Base-by-base conservation (phyloP, 768 basidiomycete species). In the Lentinula sp. region DNA sequence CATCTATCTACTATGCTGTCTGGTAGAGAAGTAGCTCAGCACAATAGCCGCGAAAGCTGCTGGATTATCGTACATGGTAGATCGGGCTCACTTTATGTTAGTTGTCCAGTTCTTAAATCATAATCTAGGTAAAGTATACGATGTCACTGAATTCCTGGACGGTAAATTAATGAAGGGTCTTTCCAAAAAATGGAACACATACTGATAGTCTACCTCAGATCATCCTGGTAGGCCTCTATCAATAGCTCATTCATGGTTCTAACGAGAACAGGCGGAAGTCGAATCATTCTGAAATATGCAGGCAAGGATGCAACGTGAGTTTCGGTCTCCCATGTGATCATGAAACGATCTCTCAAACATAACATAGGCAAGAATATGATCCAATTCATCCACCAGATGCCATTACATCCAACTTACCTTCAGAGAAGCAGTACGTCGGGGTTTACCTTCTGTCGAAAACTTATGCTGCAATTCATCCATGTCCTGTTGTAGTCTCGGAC, bases 381-480 rank as follows among this genome's bases (percentile, higher is more conserved):
- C 89, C 90, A 1, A 92, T 97, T 54, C 95, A 96, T 68, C 94
- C 95, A 2, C 93, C 84, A 43, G 87, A 87, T 70, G 90, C 81
- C 59, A 93, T 90, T 64, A 85, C 81, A 21, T 85, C 83, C 18
- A 84, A 94, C 70, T 75, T 95, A 31, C 88, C 89, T 5, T 80
- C 78, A n/a, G 90, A 95, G 65, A 95, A 94, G 70, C 91, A 94
- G 88, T 90, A 64, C 65, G 84, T 35, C 21, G 6, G 9, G 32
- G 9, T 11, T 11, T 2, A 7, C 8, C 4, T 54, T n/a, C 16
- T 16, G 18, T 8, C 8, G 43, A 39, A 35, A 15, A n/a, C 16
- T 10, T 6, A 16, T 9, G 11, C 18, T 42, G 18, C 13, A 31
- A 11, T 51, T 39, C 51, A 37, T 28, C 2, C 28, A 28, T 28